phyloP scores from a whole-genome alignment of 306 rosid species.

The Prosopis cineraria region DNA sequence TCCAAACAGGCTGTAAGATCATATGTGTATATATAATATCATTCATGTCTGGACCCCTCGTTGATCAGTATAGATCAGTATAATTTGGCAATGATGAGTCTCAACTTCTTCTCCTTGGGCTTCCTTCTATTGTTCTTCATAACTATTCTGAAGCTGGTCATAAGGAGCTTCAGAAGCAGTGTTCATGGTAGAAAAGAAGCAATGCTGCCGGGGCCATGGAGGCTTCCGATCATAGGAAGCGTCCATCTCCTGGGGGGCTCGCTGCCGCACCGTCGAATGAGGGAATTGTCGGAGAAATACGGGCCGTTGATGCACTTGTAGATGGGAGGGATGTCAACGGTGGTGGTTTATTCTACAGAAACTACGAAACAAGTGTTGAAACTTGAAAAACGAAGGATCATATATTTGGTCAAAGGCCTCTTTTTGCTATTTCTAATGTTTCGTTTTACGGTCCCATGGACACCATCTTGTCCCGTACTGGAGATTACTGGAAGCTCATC shows the following conservation, averaged over 20 bases:
- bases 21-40: no score
- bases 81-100: background rate
- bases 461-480: constrained; percentile 2
- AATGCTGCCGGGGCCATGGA: constrained; percentile 46
- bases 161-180: background rate
- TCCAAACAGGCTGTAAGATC: no score
- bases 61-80: background rate
- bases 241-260: constrained; percentile 21
- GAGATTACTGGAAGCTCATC: constrained; percentile 27
- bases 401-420: constrained; percentile 21
- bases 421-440: background rate
- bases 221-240: constrained; percentile 35
- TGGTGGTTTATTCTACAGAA: constrained; percentile 43
- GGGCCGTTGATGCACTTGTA: constrained; percentile 35
- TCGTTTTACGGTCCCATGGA: background rate
- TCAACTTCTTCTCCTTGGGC: background rate
- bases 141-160: background rate
- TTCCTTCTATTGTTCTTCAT: background rate
- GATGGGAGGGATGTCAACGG: constrained; percentile 25
- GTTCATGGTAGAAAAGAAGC: background rate
- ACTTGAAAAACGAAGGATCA: constrained; percentile 35
- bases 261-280: background rate
- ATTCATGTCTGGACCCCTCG: no score
- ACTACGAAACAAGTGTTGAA: constrained; percentile 37
- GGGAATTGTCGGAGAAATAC: constrained; percentile 17